Evolutionary conservation across 306 rosid species (phyloP).

Genomic region (Rubus parviflorus): DNA sequence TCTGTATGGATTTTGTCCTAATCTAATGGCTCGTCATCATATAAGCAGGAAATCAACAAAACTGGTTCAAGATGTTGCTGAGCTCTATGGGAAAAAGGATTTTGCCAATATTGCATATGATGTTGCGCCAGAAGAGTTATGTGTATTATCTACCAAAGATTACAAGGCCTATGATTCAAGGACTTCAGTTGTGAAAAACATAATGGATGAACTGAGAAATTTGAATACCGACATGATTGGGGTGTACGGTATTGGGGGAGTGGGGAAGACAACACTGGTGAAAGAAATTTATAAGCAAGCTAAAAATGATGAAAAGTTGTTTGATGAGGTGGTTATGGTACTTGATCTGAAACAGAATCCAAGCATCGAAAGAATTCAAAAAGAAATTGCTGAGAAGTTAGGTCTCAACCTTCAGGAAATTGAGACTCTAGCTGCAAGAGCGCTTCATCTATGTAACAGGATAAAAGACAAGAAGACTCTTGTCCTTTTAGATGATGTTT

Average conservation of each 20-base stretch:
- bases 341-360: slow-evolving; percentile 18
- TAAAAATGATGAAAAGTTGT: slow-evolving; percentile 1
- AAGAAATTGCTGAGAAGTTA: slow-evolving; percentile 25
- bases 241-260: slow-evolving; percentile 7
- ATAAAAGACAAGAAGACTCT: slow-evolving; percentile 13
- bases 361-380: slow-evolving; percentile 20
- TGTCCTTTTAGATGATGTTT: slow-evolving; percentile 39
- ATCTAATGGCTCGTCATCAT: background rate
- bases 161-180: slow-evolving; percentile 12
- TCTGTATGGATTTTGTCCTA: background rate
- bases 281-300: slow-evolving; percentile 6
- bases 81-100: background rate
- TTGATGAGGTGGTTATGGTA: slow-evolving; percentile 26
- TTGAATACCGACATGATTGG: background rate
- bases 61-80: background rate
- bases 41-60: background rate
- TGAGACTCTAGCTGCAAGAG: slow-evolving; percentile 10
- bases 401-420: slow-evolving; percentile 22
- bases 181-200: background rate
- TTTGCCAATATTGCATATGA: background rate
- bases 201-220: background rate
- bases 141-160: background rate
- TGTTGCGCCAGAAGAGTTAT: background rate
- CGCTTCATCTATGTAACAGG: background rate
- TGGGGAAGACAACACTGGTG: slow-evolving; percentile 19